Evolutionary conservation across 1,284 basidiomycete species (phyloP).

Genomic region (Heterobasidion annosum): DNA sequence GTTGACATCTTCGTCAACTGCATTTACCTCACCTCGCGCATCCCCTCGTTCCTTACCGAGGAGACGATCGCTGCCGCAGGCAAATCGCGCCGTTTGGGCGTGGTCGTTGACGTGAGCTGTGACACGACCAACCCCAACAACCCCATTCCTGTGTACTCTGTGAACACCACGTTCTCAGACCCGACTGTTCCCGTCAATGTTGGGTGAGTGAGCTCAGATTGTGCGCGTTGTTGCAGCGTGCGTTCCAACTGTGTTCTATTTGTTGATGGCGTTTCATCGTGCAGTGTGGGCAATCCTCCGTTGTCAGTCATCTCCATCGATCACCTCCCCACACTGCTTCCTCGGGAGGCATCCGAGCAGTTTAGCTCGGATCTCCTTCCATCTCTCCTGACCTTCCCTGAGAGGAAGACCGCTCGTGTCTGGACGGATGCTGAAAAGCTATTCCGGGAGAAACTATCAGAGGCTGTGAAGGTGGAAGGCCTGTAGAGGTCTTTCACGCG

Average conservation of each 20-base stretch:
- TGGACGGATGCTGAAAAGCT: slow-evolving; percentile 90
- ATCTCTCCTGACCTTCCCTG: slow-evolving; percentile 73
- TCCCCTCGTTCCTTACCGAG: slow-evolving; percentile 81
- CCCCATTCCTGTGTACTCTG: slow-evolving; percentile 91
- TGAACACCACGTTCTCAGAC: slow-evolving; percentile 94
- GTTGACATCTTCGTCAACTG: slow-evolving; percentile 99
- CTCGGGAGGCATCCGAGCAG: slow-evolving; percentile 94
- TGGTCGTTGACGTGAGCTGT: slow-evolving; percentile 97
- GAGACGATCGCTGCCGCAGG: slow-evolving; percentile 75
- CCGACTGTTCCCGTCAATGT: slow-evolving; percentile 86
- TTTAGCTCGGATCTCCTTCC: slow-evolving; percentile 90
- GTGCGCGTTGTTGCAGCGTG: slow-evolving; percentile 1
- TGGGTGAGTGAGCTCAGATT: slow-evolving; percentile 42
- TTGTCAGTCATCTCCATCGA: slow-evolving; percentile 94
- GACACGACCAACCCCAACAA: slow-evolving; percentile 99
- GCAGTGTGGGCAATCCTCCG: slow-evolving; percentile 48
- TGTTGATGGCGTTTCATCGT: slow-evolving; percentile 1
- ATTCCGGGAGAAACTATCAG: slow-evolving; percentile 72
- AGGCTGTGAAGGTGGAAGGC: slow-evolving; percentile 41
- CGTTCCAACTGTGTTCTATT: slow-evolving; percentile 2
- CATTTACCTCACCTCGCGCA: slow-evolving; percentile 90
- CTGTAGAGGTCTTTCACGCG: slow-evolving; percentile 6
- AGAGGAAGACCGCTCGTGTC: slow-evolving; percentile 60
- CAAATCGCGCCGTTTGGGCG: slow-evolving; percentile 57
- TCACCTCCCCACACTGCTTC: slow-evolving; percentile 93